phyloP scores from a whole-genome alignment of 345 rosid species.

The Dipteronia sinensis region DNA sequence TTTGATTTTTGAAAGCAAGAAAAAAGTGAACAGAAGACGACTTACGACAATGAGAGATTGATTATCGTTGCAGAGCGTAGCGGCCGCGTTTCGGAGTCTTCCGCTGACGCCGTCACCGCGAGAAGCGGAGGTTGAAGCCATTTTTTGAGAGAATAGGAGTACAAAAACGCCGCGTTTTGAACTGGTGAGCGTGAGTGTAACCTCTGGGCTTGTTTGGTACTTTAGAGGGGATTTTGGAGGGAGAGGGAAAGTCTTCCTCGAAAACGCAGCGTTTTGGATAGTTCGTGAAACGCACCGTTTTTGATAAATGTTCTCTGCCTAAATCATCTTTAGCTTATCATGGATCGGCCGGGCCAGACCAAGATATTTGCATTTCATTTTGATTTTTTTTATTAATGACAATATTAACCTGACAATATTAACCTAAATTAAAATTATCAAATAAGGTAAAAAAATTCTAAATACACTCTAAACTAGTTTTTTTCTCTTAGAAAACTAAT shows the following conservation, averaged over 20 bases:
- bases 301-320: too few relatives aligned
- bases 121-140: slow-evolving; percentile 52
- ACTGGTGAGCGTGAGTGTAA: too few relatives aligned
- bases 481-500: too few relatives aligned
- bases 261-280: not conserved
- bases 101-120: slow-evolving; percentile 43
- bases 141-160: slow-evolving; percentile 1
- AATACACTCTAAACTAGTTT: too few relatives aligned
- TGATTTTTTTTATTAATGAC: too few relatives aligned
- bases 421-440: too few relatives aligned
- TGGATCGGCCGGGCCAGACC: too few relatives aligned
- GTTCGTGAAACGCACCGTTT: too few relatives aligned
- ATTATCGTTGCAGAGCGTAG: slow-evolving; percentile 50
- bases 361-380: too few relatives aligned
- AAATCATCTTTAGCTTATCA: too few relatives aligned
- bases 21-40: slow-evolving; percentile 20
- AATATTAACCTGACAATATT: too few relatives aligned
- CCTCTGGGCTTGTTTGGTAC: not conserved
- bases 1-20: not conserved
- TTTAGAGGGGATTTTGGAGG: not conserved
- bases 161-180: slow-evolving; percentile 5
- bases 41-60: slow-evolving; percentile 58
- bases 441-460: too few relatives aligned
- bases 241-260: not conserved
- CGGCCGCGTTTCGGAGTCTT: slow-evolving; percentile 53